Conservation (phyloP, 2,329 filamentous ascomycete species). For the Fusarium incarnatum region DNA sequence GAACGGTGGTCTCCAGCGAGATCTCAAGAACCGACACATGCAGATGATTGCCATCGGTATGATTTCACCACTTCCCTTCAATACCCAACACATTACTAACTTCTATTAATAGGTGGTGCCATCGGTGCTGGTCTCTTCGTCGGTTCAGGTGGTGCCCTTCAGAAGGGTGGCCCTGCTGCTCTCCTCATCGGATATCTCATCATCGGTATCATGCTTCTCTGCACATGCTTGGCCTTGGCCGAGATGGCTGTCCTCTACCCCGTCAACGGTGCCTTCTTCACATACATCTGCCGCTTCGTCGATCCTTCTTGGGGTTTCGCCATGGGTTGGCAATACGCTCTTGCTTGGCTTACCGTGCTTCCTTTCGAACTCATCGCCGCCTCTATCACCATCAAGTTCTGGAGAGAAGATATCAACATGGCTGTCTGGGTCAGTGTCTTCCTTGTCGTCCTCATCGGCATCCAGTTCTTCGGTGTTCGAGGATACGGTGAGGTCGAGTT, state of each 20-base stretch:
- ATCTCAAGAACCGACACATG: constrained; percentile 84
- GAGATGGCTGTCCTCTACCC: constrained; percentile 93
- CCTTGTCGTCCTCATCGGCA: constrained; percentile 76
- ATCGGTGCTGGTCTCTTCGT: constrained; percentile 86
- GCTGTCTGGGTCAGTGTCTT: constrained; percentile 88
- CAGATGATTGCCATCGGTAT: constrained; percentile 94
- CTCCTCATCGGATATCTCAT: constrained; percentile 78
- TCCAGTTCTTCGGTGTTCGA: constrained; percentile 89
- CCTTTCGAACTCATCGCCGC: constrained; percentile 90
- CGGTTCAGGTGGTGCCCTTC: constrained; percentile 78
- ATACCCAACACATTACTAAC: constrained; percentile 6
- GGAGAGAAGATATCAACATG: constrained; percentile 73
- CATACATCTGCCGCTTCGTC: constrained; percentile 90
- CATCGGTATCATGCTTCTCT: constrained; percentile 41
- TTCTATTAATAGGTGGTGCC: constrained; percentile 37
- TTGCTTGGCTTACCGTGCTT: constrained; percentile 87
- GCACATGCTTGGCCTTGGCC: constrained; percentile 87
- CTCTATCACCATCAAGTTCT: constrained; percentile 84
- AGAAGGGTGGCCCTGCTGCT: constrained; percentile 79
- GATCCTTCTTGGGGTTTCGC: constrained; percentile 95
- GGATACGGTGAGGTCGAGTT: constrained; percentile 94
- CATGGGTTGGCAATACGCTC: constrained; percentile 94
- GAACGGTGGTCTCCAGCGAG: constrained; percentile 57
- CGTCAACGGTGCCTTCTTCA: constrained; percentile 90
- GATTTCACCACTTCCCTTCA: not conserved